Evolutionary conservation across 352 stramenopile genomes (phyloP).

Genomic region (Pythium biforme): DNA sequence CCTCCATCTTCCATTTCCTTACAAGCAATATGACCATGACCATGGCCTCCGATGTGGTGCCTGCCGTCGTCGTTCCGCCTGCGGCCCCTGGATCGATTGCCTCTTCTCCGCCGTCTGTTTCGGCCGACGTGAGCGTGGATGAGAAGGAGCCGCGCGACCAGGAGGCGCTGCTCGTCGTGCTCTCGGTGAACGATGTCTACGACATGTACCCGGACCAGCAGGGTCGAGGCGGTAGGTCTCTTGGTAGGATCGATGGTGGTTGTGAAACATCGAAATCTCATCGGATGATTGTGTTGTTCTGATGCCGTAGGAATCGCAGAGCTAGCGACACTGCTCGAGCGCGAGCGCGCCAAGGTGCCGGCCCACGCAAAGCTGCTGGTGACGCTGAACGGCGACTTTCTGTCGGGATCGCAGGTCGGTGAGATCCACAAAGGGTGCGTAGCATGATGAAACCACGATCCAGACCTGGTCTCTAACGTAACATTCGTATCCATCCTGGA

Average conservation of each 20-base stretch:
- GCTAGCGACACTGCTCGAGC: constrained; percentile 59
- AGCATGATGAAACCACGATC: background rate
- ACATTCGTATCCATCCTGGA: too few relatives aligned
- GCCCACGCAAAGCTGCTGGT: constrained; percentile 55
- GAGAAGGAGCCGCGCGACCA: constrained; percentile 11
- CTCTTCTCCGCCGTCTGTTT: background rate
- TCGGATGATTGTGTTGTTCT: background rate
- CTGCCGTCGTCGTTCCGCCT: background rate
- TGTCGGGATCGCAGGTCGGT: constrained; percentile 63
- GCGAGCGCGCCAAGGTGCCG: constrained; percentile 40
- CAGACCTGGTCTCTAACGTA: background rate
- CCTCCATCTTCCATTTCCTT: background rate
- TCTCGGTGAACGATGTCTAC: constrained; percentile 78
- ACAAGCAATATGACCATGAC: constrained; percentile 11
- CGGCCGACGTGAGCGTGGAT: background rate
- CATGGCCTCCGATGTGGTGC: background rate
- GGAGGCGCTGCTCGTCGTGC: constrained; percentile 38
- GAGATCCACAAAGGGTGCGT: constrained; percentile 65
- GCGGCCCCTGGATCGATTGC: background rate
- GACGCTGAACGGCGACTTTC: constrained; percentile 78
- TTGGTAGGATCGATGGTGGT: background rate
- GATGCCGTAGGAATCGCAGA: constrained; percentile 50
- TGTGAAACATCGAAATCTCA: background rate
- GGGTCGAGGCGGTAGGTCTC: constrained; percentile 39
- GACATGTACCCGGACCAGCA: constrained; percentile 66